These are phyloP conservation scores for Ogataea philodendri DNA, from an alignment of 805 yeast genomes.

Conservation along the genomic window DNA sequence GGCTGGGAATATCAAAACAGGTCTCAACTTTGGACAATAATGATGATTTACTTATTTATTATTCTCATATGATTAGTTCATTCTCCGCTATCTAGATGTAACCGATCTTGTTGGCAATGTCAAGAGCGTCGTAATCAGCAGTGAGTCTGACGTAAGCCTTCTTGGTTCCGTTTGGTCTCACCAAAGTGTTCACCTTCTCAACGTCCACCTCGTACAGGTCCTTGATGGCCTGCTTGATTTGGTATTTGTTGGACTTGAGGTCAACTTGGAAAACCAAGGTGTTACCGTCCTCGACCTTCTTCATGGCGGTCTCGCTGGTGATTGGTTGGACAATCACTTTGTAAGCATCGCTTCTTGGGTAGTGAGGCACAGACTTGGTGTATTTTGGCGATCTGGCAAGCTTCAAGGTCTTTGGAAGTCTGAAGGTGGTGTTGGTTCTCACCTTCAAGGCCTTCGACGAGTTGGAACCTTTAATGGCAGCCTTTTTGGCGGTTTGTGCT, in stretches of 20 bases:
- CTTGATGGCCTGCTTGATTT: constrained; percentile 97
- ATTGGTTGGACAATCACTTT: constrained; percentile 91
- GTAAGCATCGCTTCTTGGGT: constrained; percentile 95
- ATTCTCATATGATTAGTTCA: constrained; percentile 14
- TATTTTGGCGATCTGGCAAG: constrained; percentile 93
- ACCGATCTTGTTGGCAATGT: constrained; percentile 99
- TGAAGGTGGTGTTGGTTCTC: constrained; percentile 94
- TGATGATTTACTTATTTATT: constrained; percentile 21
- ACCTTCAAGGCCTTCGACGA: constrained; percentile 86
- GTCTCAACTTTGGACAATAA: constrained; percentile 33
- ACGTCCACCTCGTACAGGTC: constrained; percentile 97
- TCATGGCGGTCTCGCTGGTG: constrained; percentile 98
- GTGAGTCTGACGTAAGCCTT: constrained; percentile 99
- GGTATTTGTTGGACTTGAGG: constrained; percentile 96
- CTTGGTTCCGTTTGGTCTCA: constrained; percentile 99
- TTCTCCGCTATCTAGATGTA: constrained; percentile 58
- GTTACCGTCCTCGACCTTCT: constrained; percentile 99
- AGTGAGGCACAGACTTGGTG: constrained; percentile 96
- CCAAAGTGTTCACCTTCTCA: constrained; percentile 89
- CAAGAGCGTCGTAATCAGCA: constrained; percentile 99
- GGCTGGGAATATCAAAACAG: constrained; percentile 56
- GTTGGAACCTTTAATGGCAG: constrained; percentile 96
- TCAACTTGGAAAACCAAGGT: constrained; percentile 98
- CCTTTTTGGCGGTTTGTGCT: constrained; percentile 98
- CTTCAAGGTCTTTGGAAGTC: constrained; percentile 95